Conservation (phyloP, 176 grass and related monocot genomes). For the Echinochloa phyllopogon region DNA sequence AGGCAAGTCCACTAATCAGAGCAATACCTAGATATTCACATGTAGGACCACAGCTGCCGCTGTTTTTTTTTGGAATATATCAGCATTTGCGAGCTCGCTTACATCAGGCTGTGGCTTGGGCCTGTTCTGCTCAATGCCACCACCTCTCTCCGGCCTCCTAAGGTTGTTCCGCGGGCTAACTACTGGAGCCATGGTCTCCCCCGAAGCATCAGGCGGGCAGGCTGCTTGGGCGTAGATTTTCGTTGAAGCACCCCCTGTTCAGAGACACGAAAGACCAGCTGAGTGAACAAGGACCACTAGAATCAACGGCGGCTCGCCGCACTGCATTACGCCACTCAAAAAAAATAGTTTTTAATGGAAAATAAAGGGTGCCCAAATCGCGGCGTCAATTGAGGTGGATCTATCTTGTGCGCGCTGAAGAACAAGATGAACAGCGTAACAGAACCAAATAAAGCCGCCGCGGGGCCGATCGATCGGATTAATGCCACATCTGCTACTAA, state of each 20-base stretch:
- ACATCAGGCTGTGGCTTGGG: not conserved
- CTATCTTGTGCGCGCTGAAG: too few species aligned
- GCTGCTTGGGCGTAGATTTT: too few species aligned
- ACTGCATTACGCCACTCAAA: too few species aligned
- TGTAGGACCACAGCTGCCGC: not conserved
- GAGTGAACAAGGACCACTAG: not conserved
- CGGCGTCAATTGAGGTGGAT: too few species aligned
- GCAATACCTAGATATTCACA: not conserved
- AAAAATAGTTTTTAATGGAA: too few species aligned
- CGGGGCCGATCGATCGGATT: too few species aligned
- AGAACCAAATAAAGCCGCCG: too few species aligned
- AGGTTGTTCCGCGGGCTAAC: not conserved
- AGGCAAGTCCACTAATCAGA: not conserved
- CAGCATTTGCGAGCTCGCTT: not conserved
- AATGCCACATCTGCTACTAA: too few species aligned
- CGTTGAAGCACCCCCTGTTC: too few species aligned
- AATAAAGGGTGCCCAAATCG: too few species aligned
- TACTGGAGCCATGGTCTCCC: slow-evolving; percentile 3
- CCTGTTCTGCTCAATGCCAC: not conserved
- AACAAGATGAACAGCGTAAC: too few species aligned
- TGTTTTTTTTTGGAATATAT: not conserved
- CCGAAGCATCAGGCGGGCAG: not conserved
- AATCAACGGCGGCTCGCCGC: not conserved
- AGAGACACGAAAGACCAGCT: too few species aligned
- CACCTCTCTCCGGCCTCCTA: not conserved